phyloP scores from a whole-genome alignment of 2,329 filamentous ascomycete species.

The Dactylellina cionopaga region DNA sequence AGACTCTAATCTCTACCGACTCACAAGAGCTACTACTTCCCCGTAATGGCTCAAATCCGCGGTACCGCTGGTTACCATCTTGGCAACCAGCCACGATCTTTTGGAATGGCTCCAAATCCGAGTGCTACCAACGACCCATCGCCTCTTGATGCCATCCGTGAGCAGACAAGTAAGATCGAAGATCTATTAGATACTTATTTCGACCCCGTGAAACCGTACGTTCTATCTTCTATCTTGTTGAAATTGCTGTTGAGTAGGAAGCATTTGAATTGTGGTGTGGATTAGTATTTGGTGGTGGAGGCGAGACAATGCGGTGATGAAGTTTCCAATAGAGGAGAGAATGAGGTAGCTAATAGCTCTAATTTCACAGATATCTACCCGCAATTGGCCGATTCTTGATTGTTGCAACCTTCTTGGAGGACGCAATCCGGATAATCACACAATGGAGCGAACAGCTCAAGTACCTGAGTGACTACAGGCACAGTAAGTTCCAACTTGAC shows the following conservation, averaged over 20 bases:
- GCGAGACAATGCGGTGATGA: neutral
- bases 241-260: neutral
- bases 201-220: conserved; percentile 94
- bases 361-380: conserved; percentile 78
- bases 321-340: conserved; percentile 50
- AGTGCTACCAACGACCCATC: conserved; percentile 59
- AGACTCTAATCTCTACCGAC: neutral
- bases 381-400: conserved; percentile 97
- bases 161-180: conserved; percentile 98
- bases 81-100: conserved; percentile 59
- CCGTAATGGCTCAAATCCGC: conserved; percentile 69
- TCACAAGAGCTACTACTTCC: neutral
- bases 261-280: neutral
- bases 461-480: conserved; percentile 90
- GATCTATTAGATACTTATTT: conserved; percentile 86
- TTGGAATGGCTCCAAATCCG: conserved; percentile 59
- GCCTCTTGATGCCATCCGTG: conserved; percentile 85
- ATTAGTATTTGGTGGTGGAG: neutral
- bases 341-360: conserved; percentile 55
- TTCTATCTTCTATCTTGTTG: conserved; percentile 57
- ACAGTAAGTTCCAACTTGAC: conserved; percentile 72
- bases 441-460: conserved; percentile 96
- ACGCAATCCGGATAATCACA: conserved; percentile 93
- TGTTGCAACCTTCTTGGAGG: conserved; percentile 97
- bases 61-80: conserved; percentile 65